Base-by-base conservation (phyloP, 2,329 filamentous ascomycete species). In the Apiospora arundinis region DNA sequence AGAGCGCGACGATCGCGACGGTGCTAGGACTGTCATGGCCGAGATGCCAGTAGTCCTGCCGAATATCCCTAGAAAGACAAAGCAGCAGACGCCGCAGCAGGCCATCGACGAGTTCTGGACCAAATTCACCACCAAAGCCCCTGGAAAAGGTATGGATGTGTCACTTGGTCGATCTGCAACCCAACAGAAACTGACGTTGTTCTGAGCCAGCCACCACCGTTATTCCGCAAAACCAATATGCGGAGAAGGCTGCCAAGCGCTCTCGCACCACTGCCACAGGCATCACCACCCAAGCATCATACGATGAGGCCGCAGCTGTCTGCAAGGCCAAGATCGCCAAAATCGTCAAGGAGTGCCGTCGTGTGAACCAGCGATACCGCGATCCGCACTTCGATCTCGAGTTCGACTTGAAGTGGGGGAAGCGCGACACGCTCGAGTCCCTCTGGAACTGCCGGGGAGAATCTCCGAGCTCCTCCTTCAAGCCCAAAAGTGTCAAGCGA, bases 351-450 rank as follows among this genome's bases (percentile, higher is more conserved):
- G 89, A 91, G 77, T 97, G 94, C 79, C 86, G 90, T 28, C 88
- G 93, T 11, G 85, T 94, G 71, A 97, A 97, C 81, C 92, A 94
- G 77, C 95, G 94, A 81, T 97, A 97, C 79, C 89, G 92, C 21
- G 94, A 97, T 78, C 89, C 91, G n/a, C 91, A 96, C 80, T 97
- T 97, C 78, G 92, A 97, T 79, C 90, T 97, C 69, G 94, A 96
- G 78, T 84, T 89, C 48, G 93, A 95, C 79, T 85, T 95, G 73
- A 92, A 93, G 81, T 84, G 84, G 48, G 82, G 83, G n/a, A 81
- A 79, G 7, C 82, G 83, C 56, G 85, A 90, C 76, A 89, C 86
- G 44, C 82, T 89, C 32, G 80, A 85, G 72, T 83, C 83, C 46
- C 82, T 86, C 25, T 77, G 79, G 75, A 84, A 86, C 75, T 63